A percentile compares a stretch with the other conserved stretches of the same genome.
phyloP scores from a whole-genome alignment of 768 basidiomycete genomes.

The Clathrus columnatus region DNA sequence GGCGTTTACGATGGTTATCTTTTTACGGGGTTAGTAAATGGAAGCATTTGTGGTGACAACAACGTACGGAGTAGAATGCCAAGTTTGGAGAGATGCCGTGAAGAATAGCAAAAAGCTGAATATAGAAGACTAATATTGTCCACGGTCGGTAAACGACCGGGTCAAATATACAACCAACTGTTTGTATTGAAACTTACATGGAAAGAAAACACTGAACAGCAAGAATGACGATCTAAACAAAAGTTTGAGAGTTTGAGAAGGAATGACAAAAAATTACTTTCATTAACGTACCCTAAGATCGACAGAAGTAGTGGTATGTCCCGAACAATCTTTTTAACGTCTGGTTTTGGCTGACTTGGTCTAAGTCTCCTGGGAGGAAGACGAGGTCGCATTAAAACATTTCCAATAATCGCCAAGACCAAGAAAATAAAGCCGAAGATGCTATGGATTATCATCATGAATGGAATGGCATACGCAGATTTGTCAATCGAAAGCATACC shows the following conservation, averaged over 20 bases:
- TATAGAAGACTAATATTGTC: slow-evolving; percentile 32
- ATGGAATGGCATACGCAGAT: background rate
- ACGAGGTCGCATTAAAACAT: slow-evolving; percentile 29
- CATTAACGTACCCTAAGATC: slow-evolving; percentile 25
- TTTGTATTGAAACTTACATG: background rate
- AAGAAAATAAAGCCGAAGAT: slow-evolving; percentile 14
- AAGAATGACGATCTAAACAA: slow-evolving; percentile 26
- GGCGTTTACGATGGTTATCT: too few relatives aligned
- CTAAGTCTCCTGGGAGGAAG: slow-evolving; percentile 19
- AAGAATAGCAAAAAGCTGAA: slow-evolving; percentile 44
- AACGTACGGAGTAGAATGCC: slow-evolving; percentile 34
- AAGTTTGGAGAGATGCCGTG: slow-evolving; percentile 38
- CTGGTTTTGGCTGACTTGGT: background rate
- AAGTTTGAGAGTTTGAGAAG: slow-evolving; percentile 23
- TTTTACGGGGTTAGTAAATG: too few relatives aligned
- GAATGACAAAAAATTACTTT: background rate
- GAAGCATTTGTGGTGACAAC: too few relatives aligned
- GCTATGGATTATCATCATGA: background rate
- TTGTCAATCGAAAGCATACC: slow-evolving; percentile 9
- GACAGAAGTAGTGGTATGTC: slow-evolving; percentile 33
- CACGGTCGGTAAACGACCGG: slow-evolving; percentile 30
- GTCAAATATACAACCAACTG: background rate
- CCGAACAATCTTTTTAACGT: slow-evolving; percentile 4
- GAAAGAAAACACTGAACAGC: background rate
- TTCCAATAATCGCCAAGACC: slow-evolving; percentile 27